Conservation (phyloP, 352 stramenopile genomes). For the Thraustotheca clavata region DNA sequence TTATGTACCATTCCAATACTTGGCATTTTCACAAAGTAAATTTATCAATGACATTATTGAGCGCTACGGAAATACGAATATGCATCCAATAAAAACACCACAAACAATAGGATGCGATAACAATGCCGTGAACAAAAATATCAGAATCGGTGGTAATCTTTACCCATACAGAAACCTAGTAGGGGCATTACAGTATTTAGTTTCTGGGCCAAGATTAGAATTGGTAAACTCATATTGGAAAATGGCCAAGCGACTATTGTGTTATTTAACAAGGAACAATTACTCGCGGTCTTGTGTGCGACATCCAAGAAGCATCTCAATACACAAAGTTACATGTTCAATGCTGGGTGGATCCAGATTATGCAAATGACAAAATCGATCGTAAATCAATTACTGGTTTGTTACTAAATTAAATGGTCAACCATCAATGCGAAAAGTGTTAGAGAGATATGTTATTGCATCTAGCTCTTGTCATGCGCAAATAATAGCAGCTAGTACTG, state of each 20-base stretch:
- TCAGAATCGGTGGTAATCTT: not conserved
- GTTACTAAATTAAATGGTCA: slow-evolving; percentile 1
- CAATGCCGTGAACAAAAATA: not conserved
- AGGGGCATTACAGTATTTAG: slow-evolving; percentile 7
- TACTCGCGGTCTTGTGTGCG: not conserved
- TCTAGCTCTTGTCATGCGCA: not conserved
- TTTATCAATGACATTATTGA: not conserved
- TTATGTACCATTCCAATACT: not conserved
- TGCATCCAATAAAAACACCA: not conserved
- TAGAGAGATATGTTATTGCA: not conserved
- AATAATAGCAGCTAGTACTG: not conserved
- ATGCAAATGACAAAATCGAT: not conserved
- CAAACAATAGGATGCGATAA: not conserved
- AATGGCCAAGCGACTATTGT: not conserved
- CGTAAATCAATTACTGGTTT: not conserved
- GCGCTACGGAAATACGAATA: not conserved
- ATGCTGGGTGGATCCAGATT: not conserved
- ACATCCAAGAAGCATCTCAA: not conserved
- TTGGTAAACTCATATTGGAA: not conserved
- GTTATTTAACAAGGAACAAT: not conserved
- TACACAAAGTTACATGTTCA: not conserved
- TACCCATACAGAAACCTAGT: slow-evolving; percentile 12
- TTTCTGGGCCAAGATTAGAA: not conserved
- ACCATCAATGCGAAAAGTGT: not conserved
- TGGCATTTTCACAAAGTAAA: not conserved